phyloP scores from a whole-genome alignment of 2,329 filamentous ascomycete genomes.

The Ceratocystis cacaofunesta region DNA sequence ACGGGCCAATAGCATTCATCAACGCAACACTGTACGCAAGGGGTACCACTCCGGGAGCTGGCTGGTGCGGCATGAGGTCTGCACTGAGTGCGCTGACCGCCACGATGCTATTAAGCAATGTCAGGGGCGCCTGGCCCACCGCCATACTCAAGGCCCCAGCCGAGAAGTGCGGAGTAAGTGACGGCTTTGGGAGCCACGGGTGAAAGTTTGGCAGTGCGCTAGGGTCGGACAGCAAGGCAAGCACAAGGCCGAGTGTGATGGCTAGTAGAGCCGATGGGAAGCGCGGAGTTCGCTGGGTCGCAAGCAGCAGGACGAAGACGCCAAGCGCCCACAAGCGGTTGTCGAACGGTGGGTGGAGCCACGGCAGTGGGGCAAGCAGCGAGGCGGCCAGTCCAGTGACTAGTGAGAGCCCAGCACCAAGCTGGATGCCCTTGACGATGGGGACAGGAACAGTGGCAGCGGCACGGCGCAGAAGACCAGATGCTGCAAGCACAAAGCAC shows the following conservation, averaged over 20 bases:
- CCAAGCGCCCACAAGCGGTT: constrained; percentile 64
- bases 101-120: constrained; percentile 81
- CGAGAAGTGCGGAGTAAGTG: constrained; percentile 30
- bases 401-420: constrained; percentile 76
- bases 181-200: constrained; percentile 2
- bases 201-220: constrained; percentile 28
- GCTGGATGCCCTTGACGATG: constrained; percentile 86
- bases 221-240: constrained; percentile 35
- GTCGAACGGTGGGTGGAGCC: constrained; percentile 55
- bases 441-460: constrained; percentile 65
- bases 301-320: constrained; percentile 56
- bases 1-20: constrained; percentile 76
- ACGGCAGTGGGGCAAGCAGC: constrained; percentile 53
- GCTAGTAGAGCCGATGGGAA: constrained; percentile 68
- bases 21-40: constrained; percentile 66
- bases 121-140: constrained; percentile 77
- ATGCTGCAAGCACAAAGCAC: constrained; percentile 63
- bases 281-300: constrained; percentile 47
- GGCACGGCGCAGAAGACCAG: constrained; percentile 62
- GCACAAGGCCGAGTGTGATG: constrained; percentile 51
- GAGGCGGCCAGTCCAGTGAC: constrained; percentile 59
- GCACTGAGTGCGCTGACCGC: constrained; percentile 67
- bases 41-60: constrained; percentile 54
- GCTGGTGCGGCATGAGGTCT: constrained; percentile 58
- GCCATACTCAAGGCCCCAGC: constrained; percentile 39